Base-by-base conservation (phyloP, 2,329 filamentous ascomycete genomes). In the Botrytis fragariae region DNA sequence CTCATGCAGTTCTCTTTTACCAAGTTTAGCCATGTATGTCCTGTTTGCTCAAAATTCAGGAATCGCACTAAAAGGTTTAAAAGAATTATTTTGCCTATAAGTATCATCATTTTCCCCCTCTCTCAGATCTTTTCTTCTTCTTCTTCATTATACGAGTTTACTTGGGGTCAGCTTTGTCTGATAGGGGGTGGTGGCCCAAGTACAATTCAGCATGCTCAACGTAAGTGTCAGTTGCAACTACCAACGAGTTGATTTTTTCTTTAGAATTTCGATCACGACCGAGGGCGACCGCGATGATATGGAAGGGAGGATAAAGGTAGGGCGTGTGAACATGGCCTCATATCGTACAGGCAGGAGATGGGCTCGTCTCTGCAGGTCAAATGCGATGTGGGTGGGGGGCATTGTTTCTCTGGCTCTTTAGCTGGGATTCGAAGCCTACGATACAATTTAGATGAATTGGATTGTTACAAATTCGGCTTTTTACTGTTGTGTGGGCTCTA, bases 331-430 rank as follows among this genome's bases (percentile, higher is more conserved):
- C 5, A 14, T 1, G 59, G 59, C 59, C 59, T 18, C 59, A 39
- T 22, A 39, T 61, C 59, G 59, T n/a, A 61, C 10, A 61, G 59
- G 59, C 59, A 39, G 59, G 35, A 61, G 59, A 39, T 20, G 32
- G 62, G 42, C n/a, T 64, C 32, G 20, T 64, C 18, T 64, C 29
- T 89, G 77, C 94, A 94, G 83, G 98, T 96, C 84, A 95, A 98
- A 84, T 98, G 95, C 90, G 48, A 44, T 39, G 3, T 37, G 63
- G 71, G 65, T 42, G 65, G n/a, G 39, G 29, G 44, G 22, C 29
- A 65, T 65, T 51, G 63, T 48, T 37, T 8, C 25, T 65, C 63
- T 51, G 29, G 44, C 63, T 51, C 25, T 65, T 16, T 37, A 54
- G 44, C 44, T 65, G 20, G 63, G 18, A n/a, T 60, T 60, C 35